Percentiles rank a stretch among this genome's conserved stretches.
These are phyloP conservation scores for Jimgerdemannia lactiflua DNA, from an alignment of 192 early-diverging fungal genomes.

Conservation along the genomic window DNA sequence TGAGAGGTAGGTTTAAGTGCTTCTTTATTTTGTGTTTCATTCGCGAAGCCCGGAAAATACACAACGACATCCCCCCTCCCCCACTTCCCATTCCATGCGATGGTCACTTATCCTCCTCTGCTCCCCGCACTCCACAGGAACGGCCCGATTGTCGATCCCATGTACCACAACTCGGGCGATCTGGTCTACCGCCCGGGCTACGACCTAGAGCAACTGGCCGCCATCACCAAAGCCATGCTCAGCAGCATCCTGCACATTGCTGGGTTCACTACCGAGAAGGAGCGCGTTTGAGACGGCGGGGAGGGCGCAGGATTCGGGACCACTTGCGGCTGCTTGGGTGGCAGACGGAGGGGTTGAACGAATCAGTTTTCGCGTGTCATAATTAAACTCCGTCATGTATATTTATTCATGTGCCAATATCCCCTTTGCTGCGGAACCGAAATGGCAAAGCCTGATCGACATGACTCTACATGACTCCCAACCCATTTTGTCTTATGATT, in stretches of 20 bases:
- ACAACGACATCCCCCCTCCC: not conserved
- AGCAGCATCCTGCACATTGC: conserved; percentile 38
- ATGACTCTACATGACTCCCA: too few species aligned
- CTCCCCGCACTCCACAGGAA: conserved; percentile 12
- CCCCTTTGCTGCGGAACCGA: too few species aligned
- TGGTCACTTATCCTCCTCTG: too few species aligned
- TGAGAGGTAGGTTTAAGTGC: conserved; percentile 11
- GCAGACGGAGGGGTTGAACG: too few species aligned
- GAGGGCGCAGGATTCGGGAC: too few species aligned
- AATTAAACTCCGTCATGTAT: too few species aligned
- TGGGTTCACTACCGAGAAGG: conserved; percentile 10
- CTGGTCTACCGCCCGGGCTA: conserved; percentile 39
- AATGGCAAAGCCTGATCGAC: too few species aligned
- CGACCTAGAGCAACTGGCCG: conserved; percentile 38
- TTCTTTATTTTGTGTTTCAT: not conserved
- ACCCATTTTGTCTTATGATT: too few species aligned
- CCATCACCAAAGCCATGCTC: conserved; percentile 37
- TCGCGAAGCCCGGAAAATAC: not conserved
- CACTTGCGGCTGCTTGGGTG: too few species aligned
- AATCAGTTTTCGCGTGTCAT: too few species aligned
- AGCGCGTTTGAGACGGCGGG: not conserved
- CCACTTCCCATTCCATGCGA: too few species aligned
- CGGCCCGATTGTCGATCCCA: conserved; percentile 43
- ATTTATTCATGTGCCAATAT: too few species aligned
- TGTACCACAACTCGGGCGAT: conserved; percentile 42